Percentiles rank a stretch among this genome's conserved stretches.
These are phyloP conservation scores for Penicillium flavigenum DNA, from an alignment of 495 filamentous ascomycete genomes.

Conservation along the genomic window DNA sequence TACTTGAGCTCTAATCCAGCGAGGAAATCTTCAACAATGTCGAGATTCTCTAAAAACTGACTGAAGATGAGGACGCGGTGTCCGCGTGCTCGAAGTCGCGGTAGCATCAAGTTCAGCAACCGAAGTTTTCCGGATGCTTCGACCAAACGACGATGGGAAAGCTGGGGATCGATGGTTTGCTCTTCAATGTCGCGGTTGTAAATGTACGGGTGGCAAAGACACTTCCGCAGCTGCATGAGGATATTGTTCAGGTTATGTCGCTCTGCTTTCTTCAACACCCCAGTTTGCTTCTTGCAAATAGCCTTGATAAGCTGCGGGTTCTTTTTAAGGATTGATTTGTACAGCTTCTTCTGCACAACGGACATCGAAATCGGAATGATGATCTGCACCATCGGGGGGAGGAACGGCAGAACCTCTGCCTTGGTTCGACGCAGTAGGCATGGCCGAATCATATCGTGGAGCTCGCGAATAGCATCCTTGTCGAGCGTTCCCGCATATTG, in stretches of 20 bases:
- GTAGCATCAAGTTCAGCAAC: conserved; percentile 83
- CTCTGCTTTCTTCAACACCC: conserved; percentile 60
- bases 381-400: conserved; percentile 90
- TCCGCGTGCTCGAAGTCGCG: conserved; percentile 82
- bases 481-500: conserved; percentile 70
- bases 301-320: conserved; percentile 86
- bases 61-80: conserved; percentile 95
- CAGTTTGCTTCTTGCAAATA: conserved; percentile 66
- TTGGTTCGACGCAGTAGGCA: conserved; percentile 87
- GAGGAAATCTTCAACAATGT: conserved; percentile 90
- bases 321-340: conserved; percentile 87
- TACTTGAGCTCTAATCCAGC: conserved; percentile 65
- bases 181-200: conserved; percentile 91
- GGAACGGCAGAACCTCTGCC: conserved; percentile 78
- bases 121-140: conserved; percentile 90
- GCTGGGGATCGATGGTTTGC: conserved; percentile 47
- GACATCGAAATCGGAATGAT: conserved; percentile 94
- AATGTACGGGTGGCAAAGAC: conserved; percentile 91
- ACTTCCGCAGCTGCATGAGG: conserved; percentile 91
- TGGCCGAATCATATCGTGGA: conserved; percentile 83
- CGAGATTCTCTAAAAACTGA: conserved; percentile 87
- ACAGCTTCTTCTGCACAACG: conserved; percentile 87
- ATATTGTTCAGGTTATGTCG: conserved; percentile 85
- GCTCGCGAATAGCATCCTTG: conserved; percentile 71
- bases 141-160: conserved; percentile 74